Evolutionary conservation across 1,139 yeast species (phyloP), one percentile per base, ranked within the genome.

Genomic region (Candida labiduridarum): DNA sequence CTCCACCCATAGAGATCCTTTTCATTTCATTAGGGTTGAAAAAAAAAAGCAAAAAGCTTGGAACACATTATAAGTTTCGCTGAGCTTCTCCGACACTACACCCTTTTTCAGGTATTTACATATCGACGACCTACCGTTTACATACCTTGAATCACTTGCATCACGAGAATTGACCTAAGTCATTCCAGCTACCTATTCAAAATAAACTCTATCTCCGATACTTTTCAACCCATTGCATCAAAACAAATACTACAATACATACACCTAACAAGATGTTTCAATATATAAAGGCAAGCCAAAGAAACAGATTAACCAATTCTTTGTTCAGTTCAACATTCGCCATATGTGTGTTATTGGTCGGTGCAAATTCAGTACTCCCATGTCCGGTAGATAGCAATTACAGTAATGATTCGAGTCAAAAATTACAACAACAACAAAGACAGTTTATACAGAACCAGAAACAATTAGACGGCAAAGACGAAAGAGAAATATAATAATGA

Each of bases 241-340:
- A 38, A 38, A 19, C 10, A 36, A 10, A 16, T 4, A 19, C 8
- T 6, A 16, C 25, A 36, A 36, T n/a, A 30, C 34, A n/a, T 6
- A 19, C 14, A 12, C 29, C 15, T 15, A 6, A 12, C 19, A 38
- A 19, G 7, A 57, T 57, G 60, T 57, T 53, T 43, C 55, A 55
- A 40, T 56, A 56, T 58, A 71, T 83, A 55, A 80, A 74, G 66
- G 87, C 89, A 29, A 73, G 82, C 5, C 77, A 78, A 50, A 75
- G 88, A 62, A 75, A 76, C 52, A 71, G 72, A 55, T 72, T 86
- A 51, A 85, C 90, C 30, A 79, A 81, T 51, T 85, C 90, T 25
- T 75, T 87, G 52, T 87, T 87, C 67, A 81, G 86, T 31, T 82
- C 91, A n/a, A 87, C 94, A 0, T 85, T 86, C 59, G 79, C 87